Conservation (phyloP, 345 rosid species). For the Eucalyptus marginata region DNA sequence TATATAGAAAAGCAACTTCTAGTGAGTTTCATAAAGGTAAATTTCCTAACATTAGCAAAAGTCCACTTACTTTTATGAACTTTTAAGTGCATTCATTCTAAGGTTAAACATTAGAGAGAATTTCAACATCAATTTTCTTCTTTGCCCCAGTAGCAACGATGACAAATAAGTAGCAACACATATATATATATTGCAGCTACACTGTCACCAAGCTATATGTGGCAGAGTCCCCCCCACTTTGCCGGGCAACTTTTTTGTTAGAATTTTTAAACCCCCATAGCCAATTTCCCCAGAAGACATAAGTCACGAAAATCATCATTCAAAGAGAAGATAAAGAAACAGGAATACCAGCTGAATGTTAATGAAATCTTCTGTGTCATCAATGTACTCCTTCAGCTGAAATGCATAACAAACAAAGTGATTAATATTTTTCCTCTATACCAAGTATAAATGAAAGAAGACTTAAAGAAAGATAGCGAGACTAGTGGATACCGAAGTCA, state of each 20-base stretch:
- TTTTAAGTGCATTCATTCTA: neutral
- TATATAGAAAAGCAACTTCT: neutral
- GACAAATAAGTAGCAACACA: neutral
- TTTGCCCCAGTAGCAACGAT: neutral
- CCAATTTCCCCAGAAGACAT: neutral
- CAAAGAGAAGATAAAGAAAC: neutral
- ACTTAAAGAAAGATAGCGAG: neutral
- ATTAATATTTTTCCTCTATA: neutral
- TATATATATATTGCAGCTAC: neutral
- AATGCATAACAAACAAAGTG: neutral
- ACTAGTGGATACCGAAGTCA: slow-evolving; percentile 62
- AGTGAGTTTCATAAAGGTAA: neutral
- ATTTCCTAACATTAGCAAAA: neutral
- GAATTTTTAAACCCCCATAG: neutral
- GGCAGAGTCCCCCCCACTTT: neutral
- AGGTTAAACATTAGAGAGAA: neutral
- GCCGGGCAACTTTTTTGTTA: neutral
- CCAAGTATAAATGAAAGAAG: neutral
- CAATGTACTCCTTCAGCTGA: slow-evolving; percentile 98
- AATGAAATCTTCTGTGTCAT: slow-evolving; percentile 93
- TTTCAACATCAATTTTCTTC: neutral
- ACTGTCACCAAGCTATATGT: neutral
- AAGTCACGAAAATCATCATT: neutral
- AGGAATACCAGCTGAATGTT: slow-evolving; percentile 81
- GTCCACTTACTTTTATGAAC: neutral